Evolutionary conservation across 2,329 filamentous ascomycete species (phyloP).

Genomic region (Ramichloridium luteum): DNA sequence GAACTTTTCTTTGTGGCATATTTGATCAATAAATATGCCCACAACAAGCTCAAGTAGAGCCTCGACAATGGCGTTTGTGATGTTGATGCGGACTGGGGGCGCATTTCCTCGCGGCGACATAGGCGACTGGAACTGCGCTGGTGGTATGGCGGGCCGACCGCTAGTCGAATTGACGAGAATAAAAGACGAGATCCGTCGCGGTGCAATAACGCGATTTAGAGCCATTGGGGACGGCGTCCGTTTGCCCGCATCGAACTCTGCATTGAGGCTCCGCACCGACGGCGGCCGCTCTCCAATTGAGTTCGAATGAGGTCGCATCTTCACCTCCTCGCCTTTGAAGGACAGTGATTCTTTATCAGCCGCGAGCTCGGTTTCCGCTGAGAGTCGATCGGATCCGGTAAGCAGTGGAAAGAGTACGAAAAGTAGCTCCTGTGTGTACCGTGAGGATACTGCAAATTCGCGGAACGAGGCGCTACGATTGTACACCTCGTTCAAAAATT

Average conservation of each 20-base stretch:
- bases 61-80: slow-evolving; percentile 61
- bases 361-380: slow-evolving; percentile 74
- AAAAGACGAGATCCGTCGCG: slow-evolving; percentile 80
- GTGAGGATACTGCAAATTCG: slow-evolving; percentile 68
- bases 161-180: slow-evolving; percentile 68
- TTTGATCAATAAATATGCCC: slow-evolving; percentile 71
- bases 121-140: slow-evolving; percentile 51
- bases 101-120: slow-evolving; percentile 44
- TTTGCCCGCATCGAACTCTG: slow-evolving; percentile 36
- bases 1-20: slow-evolving; percentile 81
- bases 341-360: slow-evolving; percentile 68
- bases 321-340: slow-evolving; percentile 76
- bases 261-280: slow-evolving; percentile 58
- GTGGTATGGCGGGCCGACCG: slow-evolving; percentile 44
- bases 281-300: slow-evolving; percentile 45
- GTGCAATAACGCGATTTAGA: slow-evolving; percentile 42
- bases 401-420: slow-evolving; percentile 75
- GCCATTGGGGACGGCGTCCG: slow-evolving; percentile 20
- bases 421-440: slow-evolving; percentile 69
- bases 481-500: slow-evolving; percentile 70
- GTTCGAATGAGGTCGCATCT: slow-evolving; percentile 62
- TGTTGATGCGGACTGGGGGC: slow-evolving; percentile 35
- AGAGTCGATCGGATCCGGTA: slow-evolving; percentile 73
- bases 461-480: slow-evolving; percentile 63
- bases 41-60: slow-evolving; percentile 66